A percentile compares a stretch with the other conserved stretches of the same genome.
Conservation (phyloP, 192 early-diverging fungal genomes). For the Kickxella alabastrina region DNA sequence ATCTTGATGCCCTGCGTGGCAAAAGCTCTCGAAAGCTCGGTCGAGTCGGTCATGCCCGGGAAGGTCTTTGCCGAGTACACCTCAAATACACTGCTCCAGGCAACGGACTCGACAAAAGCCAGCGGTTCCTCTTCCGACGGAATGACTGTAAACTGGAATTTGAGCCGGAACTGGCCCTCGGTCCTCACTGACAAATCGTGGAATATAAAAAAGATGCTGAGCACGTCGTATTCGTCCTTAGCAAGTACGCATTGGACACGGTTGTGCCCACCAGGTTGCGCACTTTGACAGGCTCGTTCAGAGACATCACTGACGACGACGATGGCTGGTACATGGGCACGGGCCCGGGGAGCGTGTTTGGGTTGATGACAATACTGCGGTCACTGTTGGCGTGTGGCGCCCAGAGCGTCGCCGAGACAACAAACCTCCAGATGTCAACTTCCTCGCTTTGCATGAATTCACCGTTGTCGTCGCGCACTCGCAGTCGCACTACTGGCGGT, state of each 20-base stretch:
- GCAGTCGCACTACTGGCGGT: slow-evolving; percentile 62
- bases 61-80: slow-evolving; percentile 75
- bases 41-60: slow-evolving; percentile 81
- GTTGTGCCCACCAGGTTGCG: slow-evolving; percentile 71
- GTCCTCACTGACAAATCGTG: slow-evolving; percentile 74
- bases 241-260: slow-evolving; percentile 62
- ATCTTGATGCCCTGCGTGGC: slow-evolving; percentile 76
- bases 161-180: slow-evolving; percentile 68
- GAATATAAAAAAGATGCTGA: slow-evolving; percentile 76
- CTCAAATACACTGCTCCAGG: slow-evolving; percentile 55
- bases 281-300: slow-evolving; percentile 50
- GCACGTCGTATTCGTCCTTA: slow-evolving; percentile 63
- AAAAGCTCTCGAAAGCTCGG: slow-evolving; percentile 67
- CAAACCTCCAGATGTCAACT: slow-evolving; percentile 45
- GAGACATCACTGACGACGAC: slow-evolving; percentile 39
- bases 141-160: slow-evolving; percentile 64
- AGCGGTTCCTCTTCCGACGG: slow-evolving; percentile 54
- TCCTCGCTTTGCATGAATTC: slow-evolving; percentile 55
- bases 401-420: slow-evolving; percentile 47
- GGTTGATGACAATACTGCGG: slow-evolving; percentile 48
- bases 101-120: slow-evolving; percentile 40
- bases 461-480: slow-evolving; percentile 54
- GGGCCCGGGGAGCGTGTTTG: slow-evolving; percentile 39
- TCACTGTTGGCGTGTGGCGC: slow-evolving; percentile 34
- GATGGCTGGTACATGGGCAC: slow-evolving; percentile 38